Percentiles rank a stretch among this genome's conserved stretches.
Conservation (phyloP, 305 asterid species). For the Fraxinus paxiana region DNA sequence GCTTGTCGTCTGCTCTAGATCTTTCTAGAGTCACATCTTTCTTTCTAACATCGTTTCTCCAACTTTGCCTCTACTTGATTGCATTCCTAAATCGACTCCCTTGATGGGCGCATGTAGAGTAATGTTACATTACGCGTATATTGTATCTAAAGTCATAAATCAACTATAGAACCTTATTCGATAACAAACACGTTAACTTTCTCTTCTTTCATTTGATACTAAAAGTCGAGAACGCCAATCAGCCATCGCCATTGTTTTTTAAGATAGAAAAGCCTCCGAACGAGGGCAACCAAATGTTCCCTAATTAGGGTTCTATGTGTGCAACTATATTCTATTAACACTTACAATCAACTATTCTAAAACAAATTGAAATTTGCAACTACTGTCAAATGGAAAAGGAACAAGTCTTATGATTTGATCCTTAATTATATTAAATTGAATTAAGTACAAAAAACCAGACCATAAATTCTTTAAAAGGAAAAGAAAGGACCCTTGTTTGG, state of each 20-base stretch:
- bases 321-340: neutral
- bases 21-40: too few relatives aligned
- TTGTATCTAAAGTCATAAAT: neutral
- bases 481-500: conserved; percentile 32
- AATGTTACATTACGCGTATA: neutral
- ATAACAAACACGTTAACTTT: neutral
- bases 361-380: neutral
- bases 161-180: neutral
- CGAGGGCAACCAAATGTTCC: neutral
- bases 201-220: neutral
- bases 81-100: too few relatives aligned
- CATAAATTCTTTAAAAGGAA: conserved; percentile 19
- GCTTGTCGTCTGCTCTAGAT: too few relatives aligned
- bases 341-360: neutral
- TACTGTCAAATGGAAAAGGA: conserved; percentile 31
- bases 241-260: neutral
- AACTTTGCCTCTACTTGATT: too few relatives aligned
- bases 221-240: neutral
- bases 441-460: neutral
- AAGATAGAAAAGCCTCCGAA: neutral
- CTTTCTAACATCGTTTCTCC: too few relatives aligned
- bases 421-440: conserved; percentile 8
- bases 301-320: conserved; percentile 14
- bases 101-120: neutral
- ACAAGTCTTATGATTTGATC: conserved; percentile 36